These are phyloP conservation scores for Olyra latifolia DNA, from an alignment of 176 grass and related monocot species.

Conservation along the genomic window DNA sequence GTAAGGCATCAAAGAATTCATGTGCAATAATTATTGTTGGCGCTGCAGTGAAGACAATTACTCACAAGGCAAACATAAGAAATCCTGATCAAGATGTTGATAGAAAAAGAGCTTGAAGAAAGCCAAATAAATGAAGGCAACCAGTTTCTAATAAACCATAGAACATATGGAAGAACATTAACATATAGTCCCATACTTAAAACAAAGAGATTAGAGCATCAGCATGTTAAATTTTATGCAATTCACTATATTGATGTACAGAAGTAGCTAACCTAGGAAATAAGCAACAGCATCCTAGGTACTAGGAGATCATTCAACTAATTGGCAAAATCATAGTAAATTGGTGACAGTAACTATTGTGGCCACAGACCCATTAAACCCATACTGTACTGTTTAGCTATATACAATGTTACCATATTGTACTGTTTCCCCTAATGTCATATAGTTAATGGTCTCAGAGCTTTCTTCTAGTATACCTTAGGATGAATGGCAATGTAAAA, in stretches of 20 bases:
- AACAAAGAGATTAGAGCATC: neutral
- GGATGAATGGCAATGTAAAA: neutral
- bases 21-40: constrained; percentile 87
- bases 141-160: neutral
- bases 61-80: constrained; percentile 29
- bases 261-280: constrained; percentile 1
- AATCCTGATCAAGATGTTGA: neutral
- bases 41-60: constrained; percentile 43
- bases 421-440: neutral
- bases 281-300: neutral
- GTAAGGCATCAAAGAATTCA: constrained; percentile 95
- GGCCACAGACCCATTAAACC: neutral
- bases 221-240: constrained; percentile 17
- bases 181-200: neutral
- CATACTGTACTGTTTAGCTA: neutral
- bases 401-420: neutral
- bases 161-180: neutral
- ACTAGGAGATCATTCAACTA: neutral
- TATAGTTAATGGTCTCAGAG: neutral
- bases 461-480: neutral
- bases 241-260: neutral
- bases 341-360: neutral
- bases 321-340: constrained; percentile 8
- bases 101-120: constrained; percentile 8
- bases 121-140: neutral